Conservation (phyloP, 192 early-diverging fungal genomes). For the Oehlia diaphana region DNA sequence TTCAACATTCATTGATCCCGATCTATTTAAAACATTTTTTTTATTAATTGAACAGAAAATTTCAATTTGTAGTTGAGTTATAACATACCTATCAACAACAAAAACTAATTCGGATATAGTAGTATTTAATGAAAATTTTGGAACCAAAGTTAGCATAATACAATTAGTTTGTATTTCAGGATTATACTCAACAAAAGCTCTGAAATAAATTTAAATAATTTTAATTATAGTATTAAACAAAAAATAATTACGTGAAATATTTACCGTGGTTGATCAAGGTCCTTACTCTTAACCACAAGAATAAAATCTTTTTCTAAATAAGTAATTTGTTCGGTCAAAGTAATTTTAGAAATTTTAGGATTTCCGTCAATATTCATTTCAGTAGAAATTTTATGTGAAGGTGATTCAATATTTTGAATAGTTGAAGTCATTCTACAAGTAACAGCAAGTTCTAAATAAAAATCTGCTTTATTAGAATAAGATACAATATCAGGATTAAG, state of each 20-base stretch:
- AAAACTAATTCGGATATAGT: conserved; percentile 40
- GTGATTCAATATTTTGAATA: conserved; percentile 43
- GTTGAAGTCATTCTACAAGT: conserved; percentile 28
- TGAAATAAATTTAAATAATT: neutral
- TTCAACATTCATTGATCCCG: conserved; percentile 49
- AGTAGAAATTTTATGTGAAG: conserved; percentile 44
- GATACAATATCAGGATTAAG: conserved; percentile 4
- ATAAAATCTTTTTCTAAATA: conserved; percentile 36
- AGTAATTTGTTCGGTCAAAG: conserved; percentile 29
- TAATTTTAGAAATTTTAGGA: conserved; percentile 31
- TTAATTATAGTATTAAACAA: neutral
- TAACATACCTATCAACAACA: conserved; percentile 41
- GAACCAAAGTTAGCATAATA: conserved; percentile 32
- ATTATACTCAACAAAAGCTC: conserved; percentile 30
- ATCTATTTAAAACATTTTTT: conserved; percentile 28
- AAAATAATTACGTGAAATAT: neutral
- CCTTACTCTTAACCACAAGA: conserved; percentile 33
- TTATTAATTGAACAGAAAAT: neutral
- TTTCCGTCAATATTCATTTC: conserved; percentile 25
- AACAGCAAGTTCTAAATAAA: conserved; percentile 30
- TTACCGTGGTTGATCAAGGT: conserved; percentile 36
- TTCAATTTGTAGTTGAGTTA: neutral
- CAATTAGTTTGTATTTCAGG: conserved; percentile 10
- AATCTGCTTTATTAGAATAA: neutral
- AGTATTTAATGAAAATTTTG: conserved; percentile 21